Evolutionary conservation across 768 basidiomycete genomes (phyloP).

Genomic region (Hypholoma sublateritium): DNA sequence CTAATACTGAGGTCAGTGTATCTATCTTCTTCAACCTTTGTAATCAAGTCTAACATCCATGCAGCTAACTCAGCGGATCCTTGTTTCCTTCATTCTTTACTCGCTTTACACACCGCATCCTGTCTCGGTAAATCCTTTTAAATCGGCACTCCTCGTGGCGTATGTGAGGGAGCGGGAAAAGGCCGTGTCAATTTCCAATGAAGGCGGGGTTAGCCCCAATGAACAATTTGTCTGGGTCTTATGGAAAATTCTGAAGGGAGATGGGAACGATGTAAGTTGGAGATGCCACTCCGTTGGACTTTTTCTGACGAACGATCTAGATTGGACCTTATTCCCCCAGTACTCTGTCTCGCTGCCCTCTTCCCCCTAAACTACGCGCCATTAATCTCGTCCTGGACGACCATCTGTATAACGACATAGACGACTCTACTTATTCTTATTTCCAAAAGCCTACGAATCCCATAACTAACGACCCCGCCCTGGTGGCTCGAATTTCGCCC

Average conservation of each 20-base stretch:
- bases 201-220: slow-evolving; percentile 53
- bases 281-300: background rate
- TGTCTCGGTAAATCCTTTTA: slow-evolving; percentile 80
- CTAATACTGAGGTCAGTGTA: slow-evolving; percentile 51
- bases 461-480: slow-evolving; percentile 10
- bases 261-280: slow-evolving; percentile 71
- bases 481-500: slow-evolving; percentile 17
- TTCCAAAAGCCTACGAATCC: slow-evolving; percentile 26
- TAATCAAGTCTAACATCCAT: slow-evolving; percentile 3
- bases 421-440: slow-evolving; percentile 41
- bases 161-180: slow-evolving; percentile 68
- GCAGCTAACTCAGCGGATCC: slow-evolving; percentile 71
- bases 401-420: slow-evolving; percentile 56
- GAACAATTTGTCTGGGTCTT: slow-evolving; percentile 85
- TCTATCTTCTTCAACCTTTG: slow-evolving; percentile 3
- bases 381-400: slow-evolving; percentile 70
- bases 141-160: slow-evolving; percentile 64
- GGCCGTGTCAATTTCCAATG: slow-evolving; percentile 51
- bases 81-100: slow-evolving; percentile 78
- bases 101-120: slow-evolving; percentile 80
- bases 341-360: slow-evolving; percentile 69
- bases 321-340: slow-evolving; percentile 82
- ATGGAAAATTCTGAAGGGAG: slow-evolving; percentile 84
- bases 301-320: slow-evolving; percentile 33
- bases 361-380: slow-evolving; percentile 75